These are phyloP conservation scores for Acaromyces ingoldii DNA, from an alignment of 1,284 basidiomycete genomes.

Conservation along the genomic window DNA sequence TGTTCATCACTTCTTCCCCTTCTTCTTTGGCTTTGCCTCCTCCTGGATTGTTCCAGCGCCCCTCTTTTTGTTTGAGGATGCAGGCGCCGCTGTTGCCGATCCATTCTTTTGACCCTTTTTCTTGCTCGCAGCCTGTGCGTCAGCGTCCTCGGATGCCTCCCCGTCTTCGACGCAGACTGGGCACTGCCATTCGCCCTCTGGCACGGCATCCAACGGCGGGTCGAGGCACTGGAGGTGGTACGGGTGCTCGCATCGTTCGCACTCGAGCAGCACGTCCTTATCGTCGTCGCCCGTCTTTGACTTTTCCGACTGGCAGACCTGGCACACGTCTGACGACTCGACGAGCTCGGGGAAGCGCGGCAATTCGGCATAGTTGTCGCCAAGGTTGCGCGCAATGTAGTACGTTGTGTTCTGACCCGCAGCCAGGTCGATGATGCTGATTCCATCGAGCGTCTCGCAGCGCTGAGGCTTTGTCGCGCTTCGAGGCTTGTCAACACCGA, in stretches of 20 bases:
- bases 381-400: constrained; percentile 64
- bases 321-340: constrained; percentile 65
- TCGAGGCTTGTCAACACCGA: constrained; percentile 73
- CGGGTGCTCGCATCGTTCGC: constrained; percentile 73
- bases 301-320: constrained; percentile 67
- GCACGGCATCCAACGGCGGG: constrained; percentile 70
- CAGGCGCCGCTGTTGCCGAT: background rate
- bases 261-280: constrained; percentile 41
- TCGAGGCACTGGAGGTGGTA: constrained; percentile 77
- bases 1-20: background rate
- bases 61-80: background rate
- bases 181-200: constrained; percentile 61
- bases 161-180: constrained; percentile 21
- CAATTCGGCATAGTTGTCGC: constrained; percentile 35
- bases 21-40: background rate
- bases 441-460: constrained; percentile 65
- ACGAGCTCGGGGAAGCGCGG: constrained; percentile 56
- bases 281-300: constrained; percentile 53
- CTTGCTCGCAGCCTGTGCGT: background rate
- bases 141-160: too few relatives aligned
- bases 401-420: constrained; percentile 79
- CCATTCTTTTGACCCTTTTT: background rate
- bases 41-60: constrained; percentile 4
- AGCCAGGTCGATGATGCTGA: constrained; percentile 74
- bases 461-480: constrained; percentile 78